phyloP scores from a whole-genome alignment of 2,329 filamentous ascomycete genomes.

The Penicillium sumatraense region DNA sequence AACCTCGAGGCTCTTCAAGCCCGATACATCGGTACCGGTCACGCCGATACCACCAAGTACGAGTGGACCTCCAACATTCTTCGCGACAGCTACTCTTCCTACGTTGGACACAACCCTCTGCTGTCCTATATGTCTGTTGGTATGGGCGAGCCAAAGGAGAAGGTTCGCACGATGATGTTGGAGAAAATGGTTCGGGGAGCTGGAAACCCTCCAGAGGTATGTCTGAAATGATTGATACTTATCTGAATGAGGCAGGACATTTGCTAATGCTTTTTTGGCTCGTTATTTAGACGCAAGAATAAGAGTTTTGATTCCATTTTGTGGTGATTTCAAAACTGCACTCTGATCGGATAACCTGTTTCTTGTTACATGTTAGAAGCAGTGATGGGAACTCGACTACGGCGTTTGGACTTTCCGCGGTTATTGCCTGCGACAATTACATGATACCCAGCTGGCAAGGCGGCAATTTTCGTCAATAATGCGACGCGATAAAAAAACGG shows the following conservation, averaged over 20 bases:
- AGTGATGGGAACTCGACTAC: neutral
- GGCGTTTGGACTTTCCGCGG: neutral
- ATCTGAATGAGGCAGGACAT: neutral
- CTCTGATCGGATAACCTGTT: neutral
- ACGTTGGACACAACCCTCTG: conserved; percentile 86
- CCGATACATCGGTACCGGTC: conserved; percentile 93
- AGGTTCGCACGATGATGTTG: conserved; percentile 78
- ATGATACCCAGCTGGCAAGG: conserved; percentile 9
- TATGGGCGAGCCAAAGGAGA: conserved; percentile 81
- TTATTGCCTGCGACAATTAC: neutral
- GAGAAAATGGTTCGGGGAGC: conserved; percentile 72
- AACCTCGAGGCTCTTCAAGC: conserved; percentile 96
- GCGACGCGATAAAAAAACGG: neutral
- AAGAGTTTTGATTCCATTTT: neutral
- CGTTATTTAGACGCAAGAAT: conserved; percentile 12
- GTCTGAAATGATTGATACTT: conserved; percentile 8
- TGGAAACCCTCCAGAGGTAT: conserved; percentile 67
- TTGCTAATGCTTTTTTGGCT: neutral
- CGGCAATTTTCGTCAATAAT: neutral
- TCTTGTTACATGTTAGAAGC: neutral
- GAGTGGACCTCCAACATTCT: conserved; percentile 97
- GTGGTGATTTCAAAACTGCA: neutral
- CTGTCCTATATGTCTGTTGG: conserved; percentile 89
- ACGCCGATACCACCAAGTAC: conserved; percentile 95
- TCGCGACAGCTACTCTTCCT: conserved; percentile 87